Evolutionary conservation across 805 yeast genomes (phyloP).

Genomic region (Lachancea thermotolerans): DNA sequence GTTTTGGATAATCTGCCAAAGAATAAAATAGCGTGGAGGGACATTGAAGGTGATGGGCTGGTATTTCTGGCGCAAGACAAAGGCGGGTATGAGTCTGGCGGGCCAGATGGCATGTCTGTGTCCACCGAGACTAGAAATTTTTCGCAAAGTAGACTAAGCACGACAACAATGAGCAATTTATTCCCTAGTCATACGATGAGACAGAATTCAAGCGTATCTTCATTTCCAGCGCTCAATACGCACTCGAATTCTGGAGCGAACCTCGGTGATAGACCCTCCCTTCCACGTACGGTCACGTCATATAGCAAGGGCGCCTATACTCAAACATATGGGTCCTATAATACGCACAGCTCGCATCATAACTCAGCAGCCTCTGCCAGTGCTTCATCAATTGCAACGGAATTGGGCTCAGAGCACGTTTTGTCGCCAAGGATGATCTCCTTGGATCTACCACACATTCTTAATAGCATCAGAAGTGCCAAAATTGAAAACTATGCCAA

Average conservation of each 20-base stretch:
- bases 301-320: conserved; percentile 13
- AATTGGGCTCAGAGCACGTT: conserved; percentile 4
- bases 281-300: conserved; percentile 12
- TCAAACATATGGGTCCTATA: conserved; percentile 4
- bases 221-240: conserved; percentile 4
- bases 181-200: neutral
- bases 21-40: conserved; percentile 30
- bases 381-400: conserved; percentile 4
- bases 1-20: conserved; percentile 26
- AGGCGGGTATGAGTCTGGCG: conserved; percentile 20
- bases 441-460: conserved; percentile 26
- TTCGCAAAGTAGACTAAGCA: conserved; percentile 7
- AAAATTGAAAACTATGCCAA: conserved; percentile 12
- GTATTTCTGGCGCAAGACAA: conserved; percentile 24
- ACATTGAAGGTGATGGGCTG: conserved; percentile 32
- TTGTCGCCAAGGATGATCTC: conserved; percentile 24
- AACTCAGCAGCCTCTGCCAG: conserved; percentile 9
- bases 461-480: conserved; percentile 24
- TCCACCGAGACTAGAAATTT: neutral
- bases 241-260: conserved; percentile 14
- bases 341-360: conserved; percentile 7
- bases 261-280: neutral
- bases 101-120: neutral
- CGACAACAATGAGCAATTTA: conserved; percentile 6
- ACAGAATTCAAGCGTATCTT: conserved; percentile 4